Percentiles rank a stretch among this genome's conserved stretches.
phyloP scores from a whole-genome alignment of 805 yeast genomes.

The Wickerhamiella nectarea region DNA sequence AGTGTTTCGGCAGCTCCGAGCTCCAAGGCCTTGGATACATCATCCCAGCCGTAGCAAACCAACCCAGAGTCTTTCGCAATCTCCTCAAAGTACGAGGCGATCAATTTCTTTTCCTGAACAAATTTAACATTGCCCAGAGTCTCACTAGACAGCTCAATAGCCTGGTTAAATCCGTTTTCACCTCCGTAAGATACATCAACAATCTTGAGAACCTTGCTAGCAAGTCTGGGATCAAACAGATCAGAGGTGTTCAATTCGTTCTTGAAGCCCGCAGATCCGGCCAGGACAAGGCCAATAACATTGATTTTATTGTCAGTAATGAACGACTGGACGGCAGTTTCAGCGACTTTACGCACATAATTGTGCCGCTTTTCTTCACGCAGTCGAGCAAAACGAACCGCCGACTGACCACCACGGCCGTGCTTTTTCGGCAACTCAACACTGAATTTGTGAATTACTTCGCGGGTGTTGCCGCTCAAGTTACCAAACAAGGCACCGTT shows the following conservation, averaged over 20 bases:
- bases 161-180: conserved; percentile 98
- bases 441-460: conserved; percentile 85
- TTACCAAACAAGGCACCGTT: conserved; percentile 94
- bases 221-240: conserved; percentile 80
- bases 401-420: conserved; percentile 99
- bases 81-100: conserved; percentile 87
- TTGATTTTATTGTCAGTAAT: conserved; percentile 89
- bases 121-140: conserved; percentile 93
- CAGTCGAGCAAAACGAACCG: conserved; percentile 95
- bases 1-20: conserved; percentile 90
- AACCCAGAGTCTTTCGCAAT: conserved; percentile 95
- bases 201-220: conserved; percentile 72
- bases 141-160: conserved; percentile 94
- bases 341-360: conserved; percentile 95
- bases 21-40: conserved; percentile 90
- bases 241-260: conserved; percentile 88
- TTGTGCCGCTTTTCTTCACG: conserved; percentile 99
- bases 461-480: conserved; percentile 92
- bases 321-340: conserved; percentile 93
- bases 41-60: conserved; percentile 95
- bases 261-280: conserved; percentile 99
- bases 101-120: conserved; percentile 93
- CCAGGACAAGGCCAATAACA: conserved; percentile 86
- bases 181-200: conserved; percentile 99
- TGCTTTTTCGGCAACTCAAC: conserved; percentile 99